These are phyloP conservation scores for Phytophthora citrophthora DNA, from an alignment of 352 stramenopile species.

Conservation along the genomic window DNA sequence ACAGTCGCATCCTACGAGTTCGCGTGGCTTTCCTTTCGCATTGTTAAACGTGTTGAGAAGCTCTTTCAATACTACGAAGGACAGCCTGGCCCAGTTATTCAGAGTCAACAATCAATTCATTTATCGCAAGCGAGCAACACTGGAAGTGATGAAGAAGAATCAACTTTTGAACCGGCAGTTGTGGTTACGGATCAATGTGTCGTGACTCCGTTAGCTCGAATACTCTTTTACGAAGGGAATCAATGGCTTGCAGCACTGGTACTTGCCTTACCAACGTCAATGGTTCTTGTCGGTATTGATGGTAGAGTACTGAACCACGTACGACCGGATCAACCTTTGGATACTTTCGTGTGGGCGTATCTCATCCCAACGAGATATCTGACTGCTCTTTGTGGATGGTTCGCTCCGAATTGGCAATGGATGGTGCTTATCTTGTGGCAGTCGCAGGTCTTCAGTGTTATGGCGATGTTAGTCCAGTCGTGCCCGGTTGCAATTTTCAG, in stretches of 20 bases:
- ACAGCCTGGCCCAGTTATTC: neutral
- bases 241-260: slow-evolving; percentile 11
- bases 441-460: slow-evolving; percentile 7
- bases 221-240: slow-evolving; percentile 7
- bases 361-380: slow-evolving; percentile 8
- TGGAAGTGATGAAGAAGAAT: neutral
- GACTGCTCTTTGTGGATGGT: slow-evolving; percentile 5
- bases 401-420: slow-evolving; percentile 6
- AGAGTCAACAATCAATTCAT: slow-evolving; percentile 3
- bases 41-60: neutral
- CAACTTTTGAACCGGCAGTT: neutral
- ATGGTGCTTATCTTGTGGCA: slow-evolving; percentile 9
- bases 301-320: slow-evolving; percentile 1
- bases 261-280: slow-evolving; percentile 8
- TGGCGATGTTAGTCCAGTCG: slow-evolving; percentile 1
- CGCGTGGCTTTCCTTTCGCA: slow-evolving; percentile 5
- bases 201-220: neutral
- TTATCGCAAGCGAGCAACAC: neutral
- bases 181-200: slow-evolving; percentile 5
- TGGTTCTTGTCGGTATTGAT: slow-evolving; percentile 8
- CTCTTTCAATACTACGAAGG: slow-evolving; percentile 9
- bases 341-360: slow-evolving; percentile 5
- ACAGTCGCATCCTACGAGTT: slow-evolving; percentile 8
- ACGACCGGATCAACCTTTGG: slow-evolving; percentile 7
- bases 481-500: slow-evolving; percentile 12